Evolutionary conservation across 768 basidiomycete genomes (phyloP).

Genomic region (Exidia glandulosa): DNA sequence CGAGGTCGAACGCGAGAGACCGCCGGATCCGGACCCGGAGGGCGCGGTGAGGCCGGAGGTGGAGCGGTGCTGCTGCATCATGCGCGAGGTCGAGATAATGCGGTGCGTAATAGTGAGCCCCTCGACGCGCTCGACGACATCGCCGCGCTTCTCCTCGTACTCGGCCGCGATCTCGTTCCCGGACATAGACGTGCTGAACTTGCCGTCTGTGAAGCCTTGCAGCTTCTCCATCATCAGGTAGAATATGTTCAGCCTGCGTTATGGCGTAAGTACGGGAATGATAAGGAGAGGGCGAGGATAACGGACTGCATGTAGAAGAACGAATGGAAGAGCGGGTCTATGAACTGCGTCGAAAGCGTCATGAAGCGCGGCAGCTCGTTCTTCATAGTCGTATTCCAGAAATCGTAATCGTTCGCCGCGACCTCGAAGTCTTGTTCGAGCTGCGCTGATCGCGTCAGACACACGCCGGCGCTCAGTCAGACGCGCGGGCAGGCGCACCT

Average conservation of each 20-base stretch:
- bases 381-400: slow-evolving; percentile 83
- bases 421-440: slow-evolving; percentile 94
- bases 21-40: not conserved
- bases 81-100: slow-evolving; percentile 67
- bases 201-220: slow-evolving; percentile 67
- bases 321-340: slow-evolving; percentile 95
- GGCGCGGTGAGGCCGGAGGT: not conserved
- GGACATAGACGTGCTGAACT: slow-evolving; percentile 58
- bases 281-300: not conserved
- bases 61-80: slow-evolving; percentile 47
- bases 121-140: slow-evolving; percentile 71
- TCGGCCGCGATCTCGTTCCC: slow-evolving; percentile 61
- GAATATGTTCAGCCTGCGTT: slow-evolving; percentile 72
- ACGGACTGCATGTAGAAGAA: slow-evolving; percentile 99
- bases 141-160: slow-evolving; percentile 75
- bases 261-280: not conserved
- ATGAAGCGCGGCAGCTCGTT: slow-evolving; percentile 91
- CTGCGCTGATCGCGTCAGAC: slow-evolving; percentile 32
- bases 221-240: slow-evolving; percentile 93
- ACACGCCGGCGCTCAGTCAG: not conserved
- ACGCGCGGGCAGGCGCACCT: slow-evolving; percentile 35
- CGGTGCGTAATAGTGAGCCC: slow-evolving; percentile 73
- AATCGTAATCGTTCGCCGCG: slow-evolving; percentile 87
- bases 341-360: slow-evolving; percentile 74
- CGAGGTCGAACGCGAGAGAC: not conserved